Evolutionary conservation across 257 asterid genomes (phyloP), one percentile per base, ranked within the genome.

Genomic region (Nicotiana tabacum): DNA sequence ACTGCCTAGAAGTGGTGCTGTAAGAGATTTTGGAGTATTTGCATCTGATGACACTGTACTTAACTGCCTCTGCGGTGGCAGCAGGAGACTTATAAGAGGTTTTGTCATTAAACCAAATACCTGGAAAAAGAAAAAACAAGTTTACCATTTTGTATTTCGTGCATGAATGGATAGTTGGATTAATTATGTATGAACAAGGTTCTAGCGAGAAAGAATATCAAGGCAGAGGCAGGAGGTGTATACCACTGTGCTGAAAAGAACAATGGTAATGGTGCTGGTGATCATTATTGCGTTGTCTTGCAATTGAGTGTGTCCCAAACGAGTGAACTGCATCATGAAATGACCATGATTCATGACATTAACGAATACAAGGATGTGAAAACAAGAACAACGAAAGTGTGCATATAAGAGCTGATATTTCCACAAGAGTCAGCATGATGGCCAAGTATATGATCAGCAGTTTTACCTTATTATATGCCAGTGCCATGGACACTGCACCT

Each of bases 161-260:
- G 9, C 15, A 58, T 21, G 56, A 33, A 12, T 5, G 60, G 69
- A 65, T 2, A 64, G 46, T 46, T 37, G 61, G 51, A 58, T 60
- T 21, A 74, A 6, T 0, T 43, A 46, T 13, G 37, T 43, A 11
- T 13, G 2, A 70, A 27, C 77, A 69, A 18, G 77, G 57, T 10
- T 69, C 77, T 17, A 37, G 57, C 6, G n/a, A 43, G 61, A 77
- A 32, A 61, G 55, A 27, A 68, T 27, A 4, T 16, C 29, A 78
- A 65, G 58, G 81, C 65, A 66, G 37, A 51, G 62, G 15, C 43
- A 17, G 51, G 66, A 61, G 37, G 57, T 66, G 17, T 21, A 84
- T 85, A 88, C 91, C 89, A 83, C 66, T 37, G 91, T 88, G 84
- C 90, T 86, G 83, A 88, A 85, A 39, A 88, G 91, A 76, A 88